A percentile compares a stretch with the other conserved stretches of the same genome.
These are phyloP conservation scores for Boletus fagicola DNA, from an alignment of 768 basidiomycete species.

Conservation along the genomic window DNA sequence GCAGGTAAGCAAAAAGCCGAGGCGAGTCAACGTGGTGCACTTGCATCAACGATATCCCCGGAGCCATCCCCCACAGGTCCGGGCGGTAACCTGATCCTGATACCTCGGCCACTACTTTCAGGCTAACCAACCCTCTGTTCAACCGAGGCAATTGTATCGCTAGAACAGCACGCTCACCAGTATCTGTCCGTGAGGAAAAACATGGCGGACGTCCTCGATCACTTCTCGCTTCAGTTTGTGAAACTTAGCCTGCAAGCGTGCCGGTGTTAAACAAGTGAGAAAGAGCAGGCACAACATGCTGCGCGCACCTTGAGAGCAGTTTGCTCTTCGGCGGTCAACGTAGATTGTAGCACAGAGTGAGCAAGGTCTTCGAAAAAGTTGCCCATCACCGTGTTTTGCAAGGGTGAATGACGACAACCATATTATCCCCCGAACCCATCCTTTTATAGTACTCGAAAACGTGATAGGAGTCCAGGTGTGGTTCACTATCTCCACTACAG, in stretches of 20 bases:
- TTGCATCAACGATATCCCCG: slow-evolving; percentile 7
- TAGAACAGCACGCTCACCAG: slow-evolving; percentile 15
- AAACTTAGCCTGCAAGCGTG: slow-evolving; percentile 25
- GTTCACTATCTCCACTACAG: neutral
- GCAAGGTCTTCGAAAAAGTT: slow-evolving; percentile 32
- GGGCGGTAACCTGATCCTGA: slow-evolving; percentile 23
- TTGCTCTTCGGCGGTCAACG: slow-evolving; percentile 26
- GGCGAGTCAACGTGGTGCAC: neutral
- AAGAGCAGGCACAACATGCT: neutral
- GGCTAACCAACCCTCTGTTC: slow-evolving; percentile 12
- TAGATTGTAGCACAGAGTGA: slow-evolving; percentile 20
- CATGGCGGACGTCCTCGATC: slow-evolving; percentile 26
- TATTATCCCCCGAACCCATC: neutral
- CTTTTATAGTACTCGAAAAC: slow-evolving; percentile 3
- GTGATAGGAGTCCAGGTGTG: neutral
- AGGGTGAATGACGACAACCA: neutral
- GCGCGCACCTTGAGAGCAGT: slow-evolving; percentile 23
- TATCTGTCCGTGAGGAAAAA: slow-evolving; percentile 32
- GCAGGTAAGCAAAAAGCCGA: neutral
- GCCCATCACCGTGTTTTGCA: slow-evolving; percentile 18
- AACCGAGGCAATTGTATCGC: neutral
- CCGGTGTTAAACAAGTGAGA: neutral
- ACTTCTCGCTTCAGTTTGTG: slow-evolving; percentile 30
- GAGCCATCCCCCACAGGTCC: slow-evolving; percentile 5
- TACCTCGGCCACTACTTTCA: slow-evolving; percentile 24